Evolutionary conservation across 1,139 yeast species (phyloP), one percentile per base, ranked within the genome.

Genomic region (Kodamaea sp.): DNA sequence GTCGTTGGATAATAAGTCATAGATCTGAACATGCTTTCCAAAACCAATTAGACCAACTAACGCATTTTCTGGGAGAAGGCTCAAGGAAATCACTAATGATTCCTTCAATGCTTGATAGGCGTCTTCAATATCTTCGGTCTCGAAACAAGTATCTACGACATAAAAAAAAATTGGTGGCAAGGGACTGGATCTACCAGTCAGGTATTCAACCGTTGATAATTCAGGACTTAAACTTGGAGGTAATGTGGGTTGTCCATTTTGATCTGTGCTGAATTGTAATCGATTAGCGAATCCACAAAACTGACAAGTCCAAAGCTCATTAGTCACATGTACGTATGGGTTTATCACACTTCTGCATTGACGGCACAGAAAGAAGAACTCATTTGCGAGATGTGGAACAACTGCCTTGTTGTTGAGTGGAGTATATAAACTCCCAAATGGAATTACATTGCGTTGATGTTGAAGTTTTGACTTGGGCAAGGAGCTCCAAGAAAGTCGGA

Each of bases 401-500:
- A 60, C 64, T 1, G 74, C 70, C 38, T 76, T 70, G 35, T 67
- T 71, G 51, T 76, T 75, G 42, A 83, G 57, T 2, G 94, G 94
- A 4, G 86, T 81, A 51, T 80, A 83, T 41, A 82, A 51, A 21
- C 84, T 69, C 0, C 84, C 82, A 37, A 81, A 55, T 1, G 90
- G 90, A 7, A 82, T 70, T 1, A 78, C 71, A 33, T 78, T 70
- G 31, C 83, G 59, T 19, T 75, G 68, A 35, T 80, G 79, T 38
- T 80, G 84, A 28, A 75, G 66, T 47, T 73, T 73, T 9, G 83
- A 70, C 24, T 77, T 63, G 10, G 92, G 89, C 35, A 92, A 71
- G 31, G 79, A 77, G 59, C 87, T 90, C 96, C 97, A 92, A 15
- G 96, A 77, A 59, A 86, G 78, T 48, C 97, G 79, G 31, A 89